Evolutionary conservation across 139 green algal genomes (phyloP), one percentile per base, ranked within the genome.

Genomic region (Micractinium sp.): DNA sequence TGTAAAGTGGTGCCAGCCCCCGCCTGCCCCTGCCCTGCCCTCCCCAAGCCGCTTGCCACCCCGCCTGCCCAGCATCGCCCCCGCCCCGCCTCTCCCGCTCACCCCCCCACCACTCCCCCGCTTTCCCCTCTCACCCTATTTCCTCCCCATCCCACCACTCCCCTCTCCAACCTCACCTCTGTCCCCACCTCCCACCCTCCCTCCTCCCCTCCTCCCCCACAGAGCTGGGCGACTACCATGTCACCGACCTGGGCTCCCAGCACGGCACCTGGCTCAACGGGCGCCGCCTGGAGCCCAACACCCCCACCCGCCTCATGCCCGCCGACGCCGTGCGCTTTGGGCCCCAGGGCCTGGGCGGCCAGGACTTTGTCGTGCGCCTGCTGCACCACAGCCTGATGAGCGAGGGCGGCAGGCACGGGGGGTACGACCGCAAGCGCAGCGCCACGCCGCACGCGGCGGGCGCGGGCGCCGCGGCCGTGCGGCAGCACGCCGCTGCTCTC

Each of bases 201-300:
- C 47, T 85, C 79, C 41, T 22, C 31, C 31, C 0, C 41, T 9
- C 13, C 47, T 71, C 47, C 36, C 39, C 53, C 78, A n/a, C 67
- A 82, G 67, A 87, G 35, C 7, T 15, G n/a, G 87, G 76, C 67
- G 89, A 92, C 74, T 93, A 96, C 80, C 87, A 88, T 15, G 53
- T 97, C 56, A 89, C 90, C 27, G 93, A 95, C 83, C 83, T 95
- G 35, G 92, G 86, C 33, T 91, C 81, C 66, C 27, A 87, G 61
- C 27, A 69, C 18, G 94, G 94, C 81, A 98, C 96, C 0, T 98
- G 91, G 90, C 56, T 97, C 5, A 98, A 98, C 87, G 94, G 92
- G 29, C 76, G 84, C 35, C 81, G 86, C 23, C 29, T 97, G 61
- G 12, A 69, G 2, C 29, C 85, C 2, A 69, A 88, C 47, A 16